A percentile compares a stretch with the other conserved stretches of the same genome.
Evolutionary conservation across 2,329 filamentous ascomycete species (phyloP).

Genomic region (Ilyonectria destructans): DNA sequence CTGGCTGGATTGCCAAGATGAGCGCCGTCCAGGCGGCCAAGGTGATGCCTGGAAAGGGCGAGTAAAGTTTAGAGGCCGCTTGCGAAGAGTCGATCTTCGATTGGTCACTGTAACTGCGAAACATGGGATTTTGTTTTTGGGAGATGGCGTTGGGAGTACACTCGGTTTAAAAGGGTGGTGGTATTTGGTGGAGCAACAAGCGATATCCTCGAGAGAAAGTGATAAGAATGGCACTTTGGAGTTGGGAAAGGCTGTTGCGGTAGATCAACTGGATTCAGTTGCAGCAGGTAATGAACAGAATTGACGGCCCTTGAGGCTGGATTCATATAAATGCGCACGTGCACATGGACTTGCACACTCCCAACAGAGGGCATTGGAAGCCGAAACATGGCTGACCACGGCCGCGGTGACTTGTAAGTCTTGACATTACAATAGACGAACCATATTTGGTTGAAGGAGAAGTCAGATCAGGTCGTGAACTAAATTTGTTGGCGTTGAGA

Average conservation of each 20-base stretch:
- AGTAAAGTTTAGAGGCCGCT: constrained; percentile 53
- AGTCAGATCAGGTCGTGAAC: not conserved
- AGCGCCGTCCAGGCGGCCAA: constrained; percentile 96
- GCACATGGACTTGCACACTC: not conserved
- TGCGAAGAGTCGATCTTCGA: not conserved
- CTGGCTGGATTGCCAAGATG: constrained; percentile 97
- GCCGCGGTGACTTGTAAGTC: not conserved
- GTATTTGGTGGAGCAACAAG: constrained; percentile 20
- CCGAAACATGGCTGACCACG: not conserved
- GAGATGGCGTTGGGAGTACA: constrained; percentile 47
- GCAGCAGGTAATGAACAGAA: constrained; percentile 8
- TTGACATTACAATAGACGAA: not conserved
- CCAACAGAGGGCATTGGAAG: not conserved
- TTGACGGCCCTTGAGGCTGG: not conserved
- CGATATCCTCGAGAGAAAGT: constrained; percentile 26
- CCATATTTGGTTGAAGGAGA: not conserved
- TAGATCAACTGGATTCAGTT: not conserved
- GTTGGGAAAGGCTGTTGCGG: constrained; percentile 8
- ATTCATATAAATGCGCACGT: constrained; percentile 1
- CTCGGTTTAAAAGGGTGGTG: constrained; percentile 39
- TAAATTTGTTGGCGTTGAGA: constrained; percentile 7
- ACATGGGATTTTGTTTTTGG: constrained; percentile 19
- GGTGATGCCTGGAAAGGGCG: constrained; percentile 76
- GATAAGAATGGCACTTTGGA: constrained; percentile 21
- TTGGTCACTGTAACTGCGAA: constrained; percentile 3